These are phyloP conservation scores for Pelargonium citronellum DNA, from an alignment of 441 rosid genomes.

Conservation along the genomic window DNA sequence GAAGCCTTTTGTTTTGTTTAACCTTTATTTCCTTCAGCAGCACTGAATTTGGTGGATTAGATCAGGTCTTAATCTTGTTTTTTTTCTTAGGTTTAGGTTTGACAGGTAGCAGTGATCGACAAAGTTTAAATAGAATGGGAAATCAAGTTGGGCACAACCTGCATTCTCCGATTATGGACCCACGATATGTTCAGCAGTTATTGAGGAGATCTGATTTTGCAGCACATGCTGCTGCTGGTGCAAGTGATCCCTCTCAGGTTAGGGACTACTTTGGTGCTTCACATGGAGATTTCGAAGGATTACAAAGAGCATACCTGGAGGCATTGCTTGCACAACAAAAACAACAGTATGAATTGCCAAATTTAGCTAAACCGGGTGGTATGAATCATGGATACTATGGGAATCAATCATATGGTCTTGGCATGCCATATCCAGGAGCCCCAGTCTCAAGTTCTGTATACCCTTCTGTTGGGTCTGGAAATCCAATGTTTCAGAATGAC, in stretches of 20 bases:
- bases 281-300: conserved; percentile 41
- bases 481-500: conserved; percentile 42
- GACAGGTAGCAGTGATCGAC: conserved; percentile 40
- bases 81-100: conserved; percentile 40
- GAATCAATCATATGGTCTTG: conserved; percentile 47
- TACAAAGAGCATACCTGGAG: conserved; percentile 54
- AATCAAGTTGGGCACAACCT: conserved; percentile 46
- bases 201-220: conserved; percentile 41
- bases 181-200: conserved; percentile 43
- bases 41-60: conserved; percentile 3
- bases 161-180: conserved; percentile 48
- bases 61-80: conserved; percentile 19
- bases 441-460: conserved; percentile 40
- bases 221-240: conserved; percentile 25
- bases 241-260: conserved; percentile 37
- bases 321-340: conserved; percentile 65
- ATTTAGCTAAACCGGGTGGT: conserved; percentile 44
- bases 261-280: conserved; percentile 43
- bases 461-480: conserved; percentile 52
- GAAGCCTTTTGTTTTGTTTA: conserved; percentile 12
- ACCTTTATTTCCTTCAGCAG: conserved; percentile 7
- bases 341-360: conserved; percentile 49
- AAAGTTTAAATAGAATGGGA: conserved; percentile 35
- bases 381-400: conserved; percentile 43
- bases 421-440: conserved; percentile 43